These are phyloP conservation scores for Saprolegnia parasitica DNA, from an alignment of 352 stramenopile genomes.

Conservation along the genomic window DNA sequence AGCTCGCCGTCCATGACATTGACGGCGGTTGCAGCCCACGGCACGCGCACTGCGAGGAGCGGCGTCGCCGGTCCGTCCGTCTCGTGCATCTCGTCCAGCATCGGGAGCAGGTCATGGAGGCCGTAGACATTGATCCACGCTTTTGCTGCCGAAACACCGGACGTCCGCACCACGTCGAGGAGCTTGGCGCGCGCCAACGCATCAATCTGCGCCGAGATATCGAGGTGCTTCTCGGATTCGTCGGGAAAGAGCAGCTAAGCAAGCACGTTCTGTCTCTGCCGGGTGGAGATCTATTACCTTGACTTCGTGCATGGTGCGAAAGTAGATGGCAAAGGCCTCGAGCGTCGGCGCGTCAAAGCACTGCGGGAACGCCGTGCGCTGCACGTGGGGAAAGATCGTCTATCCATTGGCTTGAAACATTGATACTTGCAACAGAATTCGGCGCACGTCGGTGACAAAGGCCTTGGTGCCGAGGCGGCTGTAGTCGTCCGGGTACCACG, in stretches of 20 bases:
- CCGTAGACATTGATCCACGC: constrained; percentile 4
- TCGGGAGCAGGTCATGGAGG: not conserved
- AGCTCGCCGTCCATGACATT: constrained; percentile 9
- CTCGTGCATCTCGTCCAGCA: not conserved
- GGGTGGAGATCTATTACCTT: too few species aligned
- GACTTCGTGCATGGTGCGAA: constrained; percentile 22
- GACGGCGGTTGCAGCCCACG: constrained; percentile 10
- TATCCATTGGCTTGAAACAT: not conserved
- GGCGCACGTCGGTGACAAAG: not conserved
- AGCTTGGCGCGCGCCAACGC: constrained; percentile 11
- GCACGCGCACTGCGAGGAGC: too few species aligned
- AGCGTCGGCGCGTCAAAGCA: not conserved
- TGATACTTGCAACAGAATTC: not conserved
- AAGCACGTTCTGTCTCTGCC: too few species aligned
- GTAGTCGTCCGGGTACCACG: constrained; percentile 23
- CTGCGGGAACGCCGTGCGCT: not conserved
- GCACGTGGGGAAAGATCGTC: not conserved
- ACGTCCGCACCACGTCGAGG: not conserved
- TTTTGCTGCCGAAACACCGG: not conserved
- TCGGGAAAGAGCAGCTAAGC: constrained; percentile 19
- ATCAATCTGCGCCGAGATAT: constrained; percentile 1
- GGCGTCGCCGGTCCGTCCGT: not conserved
- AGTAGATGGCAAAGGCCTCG: constrained; percentile 14
- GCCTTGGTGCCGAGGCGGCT: constrained; percentile 7
- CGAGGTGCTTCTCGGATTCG: constrained; percentile 1